These are phyloP conservation scores for Cyberlindnera samutprakarnensis DNA, from an alignment of 805 yeast species.

Conservation along the genomic window DNA sequence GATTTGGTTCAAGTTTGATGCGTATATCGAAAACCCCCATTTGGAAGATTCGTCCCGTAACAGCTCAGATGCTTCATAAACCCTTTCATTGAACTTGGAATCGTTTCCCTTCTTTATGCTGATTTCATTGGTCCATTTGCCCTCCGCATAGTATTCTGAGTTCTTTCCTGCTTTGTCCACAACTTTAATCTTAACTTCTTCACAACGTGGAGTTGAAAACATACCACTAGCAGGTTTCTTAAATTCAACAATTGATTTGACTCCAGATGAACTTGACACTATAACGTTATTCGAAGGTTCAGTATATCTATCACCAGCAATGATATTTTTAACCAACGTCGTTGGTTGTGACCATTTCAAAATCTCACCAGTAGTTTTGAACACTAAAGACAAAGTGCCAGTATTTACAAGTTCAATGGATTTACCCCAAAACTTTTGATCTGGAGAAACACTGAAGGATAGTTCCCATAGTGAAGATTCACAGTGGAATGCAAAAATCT, in stretches of 20 bases:
- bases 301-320: slow-evolving; percentile 91
- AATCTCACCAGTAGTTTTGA: slow-evolving; percentile 54
- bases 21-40: slow-evolving; percentile 81
- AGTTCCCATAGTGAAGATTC: slow-evolving; percentile 70
- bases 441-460: slow-evolving; percentile 58
- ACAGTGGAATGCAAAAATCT: slow-evolving; percentile 71
- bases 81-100: slow-evolving; percentile 25
- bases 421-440: slow-evolving; percentile 94
- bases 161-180: slow-evolving; percentile 16
- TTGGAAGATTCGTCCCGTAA: slow-evolving; percentile 51
- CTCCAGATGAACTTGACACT: slow-evolving; percentile 61
- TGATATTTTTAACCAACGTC: slow-evolving; percentile 72
- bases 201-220: slow-evolving; percentile 74
- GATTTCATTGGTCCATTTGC: slow-evolving; percentile 80
- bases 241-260: slow-evolving; percentile 63
- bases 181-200: slow-evolving; percentile 40
- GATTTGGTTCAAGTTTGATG: slow-evolving; percentile 75
- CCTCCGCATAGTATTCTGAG: slow-evolving; percentile 28
- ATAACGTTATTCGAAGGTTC: slow-evolving; percentile 75
- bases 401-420: slow-evolving; percentile 73
- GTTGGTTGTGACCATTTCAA: slow-evolving; percentile 81
- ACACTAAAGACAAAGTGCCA: slow-evolving; percentile 56
- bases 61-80: slow-evolving; percentile 71
- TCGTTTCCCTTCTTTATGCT: slow-evolving; percentile 26
- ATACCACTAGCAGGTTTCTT: slow-evolving; percentile 54